These are phyloP conservation scores for Paracoccidioides lutzii DNA, from an alignment of 2,329 filamentous ascomycete species.

Conservation along the genomic window DNA sequence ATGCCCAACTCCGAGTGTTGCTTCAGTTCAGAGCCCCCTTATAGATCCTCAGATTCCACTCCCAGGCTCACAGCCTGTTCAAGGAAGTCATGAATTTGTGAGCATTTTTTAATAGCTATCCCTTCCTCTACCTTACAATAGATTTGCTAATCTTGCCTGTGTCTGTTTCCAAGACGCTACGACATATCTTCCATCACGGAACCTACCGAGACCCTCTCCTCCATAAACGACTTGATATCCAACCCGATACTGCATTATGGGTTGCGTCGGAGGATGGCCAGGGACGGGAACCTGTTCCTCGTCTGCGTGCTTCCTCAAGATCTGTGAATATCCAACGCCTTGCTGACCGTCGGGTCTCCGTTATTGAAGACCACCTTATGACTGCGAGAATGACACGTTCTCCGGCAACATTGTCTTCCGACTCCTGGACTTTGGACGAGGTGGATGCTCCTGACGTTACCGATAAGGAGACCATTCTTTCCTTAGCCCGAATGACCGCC, in stretches of 20 bases:
- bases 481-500: conserved; percentile 74
- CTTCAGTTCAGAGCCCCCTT: conserved; percentile 17
- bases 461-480: conserved; percentile 72
- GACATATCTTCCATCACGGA: conserved; percentile 88
- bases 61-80: conserved; percentile 12
- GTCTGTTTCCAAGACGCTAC: conserved; percentile 38
- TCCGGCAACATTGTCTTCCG: conserved; percentile 53
- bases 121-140: not conserved
- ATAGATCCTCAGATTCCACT: conserved; percentile 24
- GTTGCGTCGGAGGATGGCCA: conserved; percentile 28
- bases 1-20: conserved; percentile 12
- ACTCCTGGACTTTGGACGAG: conserved; percentile 73
- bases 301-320: conserved; percentile 50
- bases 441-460: conserved; percentile 68
- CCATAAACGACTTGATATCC: conserved; percentile 63
- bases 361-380: conserved; percentile 66
- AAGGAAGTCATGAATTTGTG: conserved; percentile 27
- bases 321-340: conserved; percentile 65
- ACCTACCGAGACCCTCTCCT: conserved; percentile 64
- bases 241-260: conserved; percentile 44
- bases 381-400: conserved; percentile 56
- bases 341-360: conserved; percentile 59
- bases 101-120: conserved; percentile 2
- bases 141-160: not conserved
- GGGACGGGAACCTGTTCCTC: conserved; percentile 31